Conservation (phyloP, 2,329 filamentous ascomycete species). For the Colletotrichum nymphaeae region DNA sequence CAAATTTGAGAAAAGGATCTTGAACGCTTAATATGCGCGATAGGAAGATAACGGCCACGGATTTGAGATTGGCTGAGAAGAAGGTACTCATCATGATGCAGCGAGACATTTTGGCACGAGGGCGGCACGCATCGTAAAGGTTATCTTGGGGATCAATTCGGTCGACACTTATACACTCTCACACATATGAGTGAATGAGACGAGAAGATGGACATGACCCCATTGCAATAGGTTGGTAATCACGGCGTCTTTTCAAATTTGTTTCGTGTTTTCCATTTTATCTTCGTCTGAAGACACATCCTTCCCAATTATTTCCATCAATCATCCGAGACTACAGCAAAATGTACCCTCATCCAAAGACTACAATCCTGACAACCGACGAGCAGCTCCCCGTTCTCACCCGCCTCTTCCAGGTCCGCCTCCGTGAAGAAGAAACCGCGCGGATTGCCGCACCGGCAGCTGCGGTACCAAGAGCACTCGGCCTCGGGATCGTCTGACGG, state of each 20-base stretch:
- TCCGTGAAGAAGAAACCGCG: conserved; percentile 70
- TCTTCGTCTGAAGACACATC: background rate
- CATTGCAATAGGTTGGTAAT: no score
- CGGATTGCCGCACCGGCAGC: conserved; percentile 73
- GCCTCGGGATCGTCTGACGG: conserved; percentile 24
- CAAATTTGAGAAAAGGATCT: background rate
- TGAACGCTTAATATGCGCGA: no score
- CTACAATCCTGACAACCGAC: conserved; percentile 76
- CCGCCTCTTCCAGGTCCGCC: conserved; percentile 68
- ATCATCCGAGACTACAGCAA: conserved; percentile 63
- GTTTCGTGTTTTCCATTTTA: background rate
- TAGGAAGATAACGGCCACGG: no score
- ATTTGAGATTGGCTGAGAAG: no score
- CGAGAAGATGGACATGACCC: no score
- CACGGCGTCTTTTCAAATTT: background rate
- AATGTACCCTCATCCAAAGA: conserved; percentile 73
- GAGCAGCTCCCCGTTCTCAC: conserved; percentile 69
- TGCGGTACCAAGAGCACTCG: conserved; percentile 62
- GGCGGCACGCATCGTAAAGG: no score
- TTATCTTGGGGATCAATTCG: no score
- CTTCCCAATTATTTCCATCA: background rate
- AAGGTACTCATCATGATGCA: no score
- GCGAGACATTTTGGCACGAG: no score
- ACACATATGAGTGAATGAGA: no score
- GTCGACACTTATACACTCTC: no score